phyloP scores from a whole-genome alignment of 176 grass and related monocot species.

The Saccharum spontaneum region DNA sequence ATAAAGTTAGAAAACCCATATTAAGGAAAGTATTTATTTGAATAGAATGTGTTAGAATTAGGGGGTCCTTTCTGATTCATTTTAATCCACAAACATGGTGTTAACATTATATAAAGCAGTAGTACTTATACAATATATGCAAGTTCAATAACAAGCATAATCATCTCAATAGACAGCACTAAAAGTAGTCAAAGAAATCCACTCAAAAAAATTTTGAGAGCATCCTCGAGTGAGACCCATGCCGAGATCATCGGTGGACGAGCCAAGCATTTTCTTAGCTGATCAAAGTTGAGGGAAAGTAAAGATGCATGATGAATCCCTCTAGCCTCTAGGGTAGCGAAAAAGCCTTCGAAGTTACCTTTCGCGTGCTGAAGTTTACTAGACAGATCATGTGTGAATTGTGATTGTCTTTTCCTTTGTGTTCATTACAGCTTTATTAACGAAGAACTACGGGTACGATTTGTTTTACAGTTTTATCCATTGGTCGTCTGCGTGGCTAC shows the following conservation, averaged over 20 bases:
- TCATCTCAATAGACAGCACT: neutral
- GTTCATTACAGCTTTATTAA: constrained; percentile 14
- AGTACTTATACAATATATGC: neutral
- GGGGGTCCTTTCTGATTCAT: too few species aligned
- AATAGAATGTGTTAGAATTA: too few species aligned
- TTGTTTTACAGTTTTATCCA: constrained; percentile 20
- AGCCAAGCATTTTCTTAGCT: too few species aligned
- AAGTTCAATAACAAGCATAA: too few species aligned
- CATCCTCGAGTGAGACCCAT: neutral
- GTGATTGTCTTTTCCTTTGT: constrained; percentile 19
- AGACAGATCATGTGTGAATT: constrained; percentile 39
- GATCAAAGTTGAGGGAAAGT: constrained; percentile 52
- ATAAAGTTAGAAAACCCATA: too few species aligned
- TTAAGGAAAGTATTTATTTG: too few species aligned
- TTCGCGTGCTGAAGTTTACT: constrained; percentile 21
- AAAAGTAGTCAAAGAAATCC: neutral
- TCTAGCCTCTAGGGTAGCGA: constrained; percentile 23
- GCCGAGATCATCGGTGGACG: neutral
- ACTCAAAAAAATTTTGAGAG: neutral
- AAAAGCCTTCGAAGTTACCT: constrained; percentile 24
- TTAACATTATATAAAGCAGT: neutral
- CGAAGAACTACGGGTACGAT: constrained; percentile 1
- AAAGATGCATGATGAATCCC: neutral
- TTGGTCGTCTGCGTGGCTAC: neutral
- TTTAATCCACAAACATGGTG: too few species aligned